Evolutionary conservation across 2,329 filamentous ascomycete genomes (phyloP).

Genomic region (Emergomyces pasteurianus): DNA sequence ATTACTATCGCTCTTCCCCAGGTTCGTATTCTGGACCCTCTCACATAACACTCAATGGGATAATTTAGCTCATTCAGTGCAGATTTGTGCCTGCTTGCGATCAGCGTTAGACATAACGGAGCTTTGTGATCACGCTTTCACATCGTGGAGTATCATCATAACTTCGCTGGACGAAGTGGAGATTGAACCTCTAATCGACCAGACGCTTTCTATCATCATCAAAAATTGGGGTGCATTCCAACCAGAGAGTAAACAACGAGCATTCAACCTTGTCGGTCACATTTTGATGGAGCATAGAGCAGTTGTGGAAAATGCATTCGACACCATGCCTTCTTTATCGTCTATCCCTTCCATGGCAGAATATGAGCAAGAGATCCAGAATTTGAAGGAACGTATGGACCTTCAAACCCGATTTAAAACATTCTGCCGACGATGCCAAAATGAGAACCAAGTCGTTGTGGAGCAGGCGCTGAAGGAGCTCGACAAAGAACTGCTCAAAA

Average conservation of each 20-base stretch:
- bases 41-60: conserved; percentile 2
- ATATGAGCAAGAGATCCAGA: conserved; percentile 53
- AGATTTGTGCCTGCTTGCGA: conserved; percentile 87
- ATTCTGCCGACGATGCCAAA: conserved; percentile 61
- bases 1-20: conserved; percentile 75
- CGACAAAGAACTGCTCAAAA: conserved; percentile 54
- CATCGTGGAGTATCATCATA: conserved; percentile 73
- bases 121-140: conserved; percentile 67
- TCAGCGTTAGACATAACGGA: conserved; percentile 65
- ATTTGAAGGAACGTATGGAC: conserved; percentile 54
- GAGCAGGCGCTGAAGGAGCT: conserved; percentile 71
- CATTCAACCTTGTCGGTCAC: conserved; percentile 50
- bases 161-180: conserved; percentile 64
- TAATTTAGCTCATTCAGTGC: conserved; percentile 7
- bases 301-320: conserved; percentile 54
- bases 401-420: conserved; percentile 55
- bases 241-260: conserved; percentile 44
- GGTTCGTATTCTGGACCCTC: conserved; percentile 35
- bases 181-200: conserved; percentile 67
- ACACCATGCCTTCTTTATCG: conserved; percentile 65
- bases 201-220: conserved; percentile 77
- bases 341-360: conserved; percentile 57
- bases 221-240: conserved; percentile 66
- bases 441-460: conserved; percentile 80
- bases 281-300: conserved; percentile 52